Conservation (phyloP, 768 basidiomycete genomes). For the Suillus bovinus region DNA sequence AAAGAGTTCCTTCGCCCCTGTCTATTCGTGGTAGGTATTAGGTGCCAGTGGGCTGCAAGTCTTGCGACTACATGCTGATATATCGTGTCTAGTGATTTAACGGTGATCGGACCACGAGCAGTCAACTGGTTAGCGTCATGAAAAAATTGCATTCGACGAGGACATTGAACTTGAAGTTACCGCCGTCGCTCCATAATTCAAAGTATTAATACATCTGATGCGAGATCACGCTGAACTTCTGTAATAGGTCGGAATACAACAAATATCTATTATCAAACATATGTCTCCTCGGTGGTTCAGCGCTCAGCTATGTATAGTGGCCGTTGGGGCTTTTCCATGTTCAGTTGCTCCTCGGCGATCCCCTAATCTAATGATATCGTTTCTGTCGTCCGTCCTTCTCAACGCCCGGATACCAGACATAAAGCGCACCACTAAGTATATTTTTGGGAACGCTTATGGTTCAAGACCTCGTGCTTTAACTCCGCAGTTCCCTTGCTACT, state of each 20-base stretch:
- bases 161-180: neutral
- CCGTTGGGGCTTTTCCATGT: neutral
- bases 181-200: neutral
- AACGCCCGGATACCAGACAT: neutral
- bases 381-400: neutral
- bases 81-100: neutral
- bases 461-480: neutral
- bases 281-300: neutral
- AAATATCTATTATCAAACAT: neutral
- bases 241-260: neutral
- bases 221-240: neutral
- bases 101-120: neutral
- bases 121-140: neutral
- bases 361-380: neutral
- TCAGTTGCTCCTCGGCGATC: neutral
- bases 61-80: neutral
- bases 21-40: neutral
- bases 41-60: neutral
- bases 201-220: neutral
- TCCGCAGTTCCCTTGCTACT: neutral
- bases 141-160: neutral
- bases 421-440: neutral
- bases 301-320: neutral
- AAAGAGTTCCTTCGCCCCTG: neutral
- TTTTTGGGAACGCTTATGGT: neutral